These are phyloP conservation scores for Saitozyma sp. DNA, from an alignment of 768 basidiomycete species.

Conservation along the genomic window DNA sequence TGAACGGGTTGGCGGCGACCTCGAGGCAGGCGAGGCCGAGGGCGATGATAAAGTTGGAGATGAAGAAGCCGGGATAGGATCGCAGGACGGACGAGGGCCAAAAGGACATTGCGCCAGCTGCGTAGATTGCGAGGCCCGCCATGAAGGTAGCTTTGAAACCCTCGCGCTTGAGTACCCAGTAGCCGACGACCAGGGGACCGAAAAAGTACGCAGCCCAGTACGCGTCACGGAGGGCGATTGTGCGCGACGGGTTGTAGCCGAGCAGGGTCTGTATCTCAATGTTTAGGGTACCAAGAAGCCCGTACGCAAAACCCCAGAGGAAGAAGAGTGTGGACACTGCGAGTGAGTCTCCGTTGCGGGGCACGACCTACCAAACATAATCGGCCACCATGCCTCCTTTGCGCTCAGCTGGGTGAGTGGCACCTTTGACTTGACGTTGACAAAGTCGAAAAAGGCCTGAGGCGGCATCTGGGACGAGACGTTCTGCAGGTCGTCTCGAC, in stretches of 20 bases:
- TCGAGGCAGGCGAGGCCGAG: constrained; percentile 39
- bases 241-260: constrained; percentile 20
- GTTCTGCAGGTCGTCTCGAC: background rate
- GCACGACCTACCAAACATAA: constrained; percentile 31
- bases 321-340: constrained; percentile 40
- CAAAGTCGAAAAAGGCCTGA: constrained; percentile 41
- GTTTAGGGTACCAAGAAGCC: constrained; percentile 42
- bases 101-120: constrained; percentile 44
- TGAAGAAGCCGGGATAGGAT: constrained; percentile 39
- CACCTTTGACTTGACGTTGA: constrained; percentile 31
- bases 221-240: constrained; percentile 33
- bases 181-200: constrained; percentile 33
- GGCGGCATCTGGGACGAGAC: constrained; percentile 16
- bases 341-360: background rate
- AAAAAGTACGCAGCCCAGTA: constrained; percentile 43
- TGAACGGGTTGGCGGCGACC: constrained; percentile 46
- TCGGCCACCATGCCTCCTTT: constrained; percentile 38
- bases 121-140: constrained; percentile 38
- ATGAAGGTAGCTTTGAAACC: constrained; percentile 47
- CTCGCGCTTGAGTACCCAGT: constrained; percentile 29
- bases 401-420: constrained; percentile 30
- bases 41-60: constrained; percentile 43
- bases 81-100: constrained; percentile 41
- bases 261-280: constrained; percentile 31
- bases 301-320: constrained; percentile 47